Evolutionary conservation across 225 moss, liverwort and hornwort genomes (phyloP).

Genomic region (Bryoerythrophyllum caledonicum): DNA sequence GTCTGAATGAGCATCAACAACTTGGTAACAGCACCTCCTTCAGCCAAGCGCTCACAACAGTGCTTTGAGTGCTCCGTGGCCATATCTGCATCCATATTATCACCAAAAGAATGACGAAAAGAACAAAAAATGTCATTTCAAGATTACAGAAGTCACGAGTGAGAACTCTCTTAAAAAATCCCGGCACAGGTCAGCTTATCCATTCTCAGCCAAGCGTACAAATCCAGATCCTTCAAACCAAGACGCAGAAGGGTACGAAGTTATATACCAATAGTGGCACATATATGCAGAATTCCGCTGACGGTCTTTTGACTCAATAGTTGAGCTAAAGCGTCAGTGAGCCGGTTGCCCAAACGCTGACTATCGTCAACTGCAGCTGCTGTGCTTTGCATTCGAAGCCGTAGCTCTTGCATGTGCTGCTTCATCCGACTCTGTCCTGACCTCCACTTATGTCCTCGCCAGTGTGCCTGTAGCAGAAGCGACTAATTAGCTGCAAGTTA

Average conservation of each 20-base stretch:
- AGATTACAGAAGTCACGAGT: neutral
- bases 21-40: constrained; percentile 70
- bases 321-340: constrained; percentile 67
- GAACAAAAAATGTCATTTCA: neutral
- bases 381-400: constrained; percentile 69
- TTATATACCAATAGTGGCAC: constrained; percentile 75
- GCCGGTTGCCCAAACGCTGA: constrained; percentile 72
- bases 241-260: neutral
- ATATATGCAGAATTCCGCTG: constrained; percentile 71
- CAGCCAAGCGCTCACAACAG: constrained; percentile 74
- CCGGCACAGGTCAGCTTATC: constrained; percentile 4
- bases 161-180: neutral
- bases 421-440: constrained; percentile 44
- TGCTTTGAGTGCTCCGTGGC: constrained; percentile 73
- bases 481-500: neutral
- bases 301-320: constrained; percentile 75
- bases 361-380: constrained; percentile 67
- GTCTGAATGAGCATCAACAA: constrained; percentile 73
- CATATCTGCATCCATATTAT: constrained; percentile 50
- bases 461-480: constrained; percentile 52
- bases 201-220: neutral
- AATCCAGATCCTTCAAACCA: neutral
- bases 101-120: neutral
- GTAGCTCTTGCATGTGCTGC: constrained; percentile 52
- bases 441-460: constrained; percentile 61